Base-by-base conservation (phyloP, 192 early-diverging fungal species). In the Geosiphon pyriformis region DNA sequence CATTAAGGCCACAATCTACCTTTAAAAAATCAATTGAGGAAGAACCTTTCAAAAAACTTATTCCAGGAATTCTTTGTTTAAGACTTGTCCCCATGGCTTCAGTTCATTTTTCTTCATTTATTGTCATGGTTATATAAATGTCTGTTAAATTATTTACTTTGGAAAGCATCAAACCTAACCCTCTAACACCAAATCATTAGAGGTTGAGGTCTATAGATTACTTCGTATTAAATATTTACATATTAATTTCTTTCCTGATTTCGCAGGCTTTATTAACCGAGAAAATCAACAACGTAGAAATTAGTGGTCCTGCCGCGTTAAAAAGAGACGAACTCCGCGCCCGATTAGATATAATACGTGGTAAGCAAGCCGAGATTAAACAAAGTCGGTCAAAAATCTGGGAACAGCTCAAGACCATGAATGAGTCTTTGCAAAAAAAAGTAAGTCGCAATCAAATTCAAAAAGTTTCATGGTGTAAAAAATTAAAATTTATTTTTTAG, bases 391-490 rank as follows among this genome's bases (percentile, higher is more conserved):
- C 79, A 71, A 85, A 85, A 73, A 83, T 85, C 23, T 81, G 92
- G 74, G 88, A 91, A 73, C 77, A 85, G 66, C 74, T 91, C 61
- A 90, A 83, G 58, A 65, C 77, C 51, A 78, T 94, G 25, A 85
- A 88, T 61, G 83, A 86, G 20, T 83, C 82, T 34, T 80, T 94
- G 69, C 82, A 84, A 76, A 93, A 92, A 80, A 94, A 90, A 83
- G 89, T 88, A 69, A 27, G 48, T 49, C 25, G 27, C 8, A 3
- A 3, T 8, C 12, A 22, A 52, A 59, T 47, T 18, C 51, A 33
- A 34, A 33, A 20, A 29, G 15, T 29, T n/a, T 8, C 18, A 2
- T 47, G 6, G 47, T 34, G 37, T 26, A 8, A 26, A 23, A 22
- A 34, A 29, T 26, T 61, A 15, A 6, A 25, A 48, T 3, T 32